These are phyloP conservation scores for Leccinum griseonigrum DNA, from an alignment of 1,284 basidiomycete species.

Conservation along the genomic window DNA sequence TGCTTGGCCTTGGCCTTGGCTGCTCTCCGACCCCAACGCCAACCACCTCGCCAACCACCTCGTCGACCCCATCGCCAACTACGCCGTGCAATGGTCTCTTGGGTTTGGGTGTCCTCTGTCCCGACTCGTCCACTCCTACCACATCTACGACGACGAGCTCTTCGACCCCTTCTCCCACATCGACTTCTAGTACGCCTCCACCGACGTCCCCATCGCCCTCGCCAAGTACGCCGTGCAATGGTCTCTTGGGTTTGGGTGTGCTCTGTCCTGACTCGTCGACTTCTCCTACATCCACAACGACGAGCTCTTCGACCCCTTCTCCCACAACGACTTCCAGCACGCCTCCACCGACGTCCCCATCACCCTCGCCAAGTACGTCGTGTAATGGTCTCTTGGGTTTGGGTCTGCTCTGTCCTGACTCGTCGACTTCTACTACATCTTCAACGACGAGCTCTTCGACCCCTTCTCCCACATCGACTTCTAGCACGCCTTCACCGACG, in stretches of 20 bases:
- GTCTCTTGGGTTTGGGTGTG: conserved; percentile 13
- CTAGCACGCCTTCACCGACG: neutral
- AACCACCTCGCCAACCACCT: neutral
- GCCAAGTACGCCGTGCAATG: conserved; percentile 13
- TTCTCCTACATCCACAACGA: conserved; percentile 10
- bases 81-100: neutral
- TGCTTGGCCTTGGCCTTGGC: conserved; percentile 12
- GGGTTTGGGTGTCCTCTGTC: neutral
- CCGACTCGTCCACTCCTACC: neutral
- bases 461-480: neutral
- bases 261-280: conserved; percentile 9
- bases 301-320: neutral
- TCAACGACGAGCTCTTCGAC: neutral
- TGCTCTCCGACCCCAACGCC: conserved; percentile 10
- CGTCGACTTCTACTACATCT: neutral
- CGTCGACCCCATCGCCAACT: too few species aligned
- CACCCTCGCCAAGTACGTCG: neutral
- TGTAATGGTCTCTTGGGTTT: neutral
- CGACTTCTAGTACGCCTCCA: too few species aligned
- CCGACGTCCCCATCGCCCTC: neutral
- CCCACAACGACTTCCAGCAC: neutral
- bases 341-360: neutral
- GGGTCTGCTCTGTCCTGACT: neutral
- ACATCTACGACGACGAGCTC: neutral
- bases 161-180: neutral